Evolutionary conservation across 2,329 filamentous ascomycete species (phyloP).

Genomic region (Emmonsiellopsis sp.): DNA sequence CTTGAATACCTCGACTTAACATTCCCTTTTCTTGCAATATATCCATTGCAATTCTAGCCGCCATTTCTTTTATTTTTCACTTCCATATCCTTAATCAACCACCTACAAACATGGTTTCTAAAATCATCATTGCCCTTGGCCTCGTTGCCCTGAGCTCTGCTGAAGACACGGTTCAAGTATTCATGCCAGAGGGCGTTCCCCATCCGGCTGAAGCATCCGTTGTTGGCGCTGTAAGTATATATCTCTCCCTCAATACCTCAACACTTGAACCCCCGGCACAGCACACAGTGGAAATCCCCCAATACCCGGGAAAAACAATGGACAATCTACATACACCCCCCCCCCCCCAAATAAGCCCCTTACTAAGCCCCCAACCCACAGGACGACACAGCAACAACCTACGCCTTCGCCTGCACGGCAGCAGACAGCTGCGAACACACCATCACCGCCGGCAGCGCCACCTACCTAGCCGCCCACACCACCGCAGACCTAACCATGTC

Average conservation of each 20-base stretch:
- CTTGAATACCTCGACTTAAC: no score
- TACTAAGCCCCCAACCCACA: background rate
- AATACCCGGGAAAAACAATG: background rate
- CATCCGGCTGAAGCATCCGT: background rate
- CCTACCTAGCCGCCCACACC: background rate
- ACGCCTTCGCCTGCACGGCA: background rate
- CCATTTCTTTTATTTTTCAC: no score
- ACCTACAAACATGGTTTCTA: no score
- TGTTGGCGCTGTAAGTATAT: background rate
- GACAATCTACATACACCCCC: background rate
- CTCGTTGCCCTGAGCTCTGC: background rate
- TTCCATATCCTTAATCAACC: background rate
- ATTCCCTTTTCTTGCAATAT: background rate
- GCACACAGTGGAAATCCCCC: no score
- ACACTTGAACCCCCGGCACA: background rate
- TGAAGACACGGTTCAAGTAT: background rate
- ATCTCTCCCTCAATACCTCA: background rate
- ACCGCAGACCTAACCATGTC: background rate
- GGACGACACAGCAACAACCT: background rate
- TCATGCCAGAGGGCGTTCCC: background rate
- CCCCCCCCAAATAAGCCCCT: background rate
- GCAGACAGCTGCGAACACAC: background rate
- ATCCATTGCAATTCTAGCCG: no score
- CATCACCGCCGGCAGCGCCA: background rate
- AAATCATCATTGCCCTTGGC: background rate